Evolutionary conservation across 2,329 filamentous ascomycete species (phyloP).

Genomic region (Helotiales sp.): DNA sequence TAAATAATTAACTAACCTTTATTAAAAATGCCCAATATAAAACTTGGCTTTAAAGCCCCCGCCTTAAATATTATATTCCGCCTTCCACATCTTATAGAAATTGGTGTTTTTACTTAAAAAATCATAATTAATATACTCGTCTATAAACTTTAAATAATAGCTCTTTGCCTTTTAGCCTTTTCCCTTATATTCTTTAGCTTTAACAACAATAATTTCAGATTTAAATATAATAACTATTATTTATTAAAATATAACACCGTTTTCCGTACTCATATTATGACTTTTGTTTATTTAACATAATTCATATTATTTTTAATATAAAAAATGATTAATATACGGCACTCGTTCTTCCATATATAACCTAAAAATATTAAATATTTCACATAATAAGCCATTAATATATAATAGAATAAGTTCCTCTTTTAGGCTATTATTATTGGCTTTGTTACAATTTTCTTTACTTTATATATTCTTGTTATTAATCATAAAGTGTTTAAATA

Average conservation of each 20-base stretch:
- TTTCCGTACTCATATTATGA: conserved; percentile 74
- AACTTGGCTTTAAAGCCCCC: conserved; percentile 79
- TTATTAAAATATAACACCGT: conserved; percentile 61
- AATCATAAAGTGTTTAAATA: conserved; percentile 71
- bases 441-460: conserved; percentile 61
- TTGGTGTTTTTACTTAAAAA: conserved; percentile 78
- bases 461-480: conserved; percentile 71
- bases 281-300: conserved; percentile 77
- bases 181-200: conserved; percentile 66
- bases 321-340: conserved; percentile 76
- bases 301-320: conserved; percentile 79
- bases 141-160: conserved; percentile 79
- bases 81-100: conserved; percentile 71
- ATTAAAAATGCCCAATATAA: conserved; percentile 74
- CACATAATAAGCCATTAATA: conserved; percentile 68
- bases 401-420: conserved; percentile 75
- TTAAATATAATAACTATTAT: conserved; percentile 64
- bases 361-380: conserved; percentile 64
- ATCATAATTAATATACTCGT: conserved; percentile 79
- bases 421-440: conserved; percentile 67
- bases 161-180: conserved; percentile 67
- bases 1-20: too few species aligned
- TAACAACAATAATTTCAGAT: conserved; percentile 59
- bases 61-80: conserved; percentile 77
- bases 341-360: conserved; percentile 77